Conservation (phyloP, 2,329 filamentous ascomycete genomes). For the Diplodia intermedia region DNA sequence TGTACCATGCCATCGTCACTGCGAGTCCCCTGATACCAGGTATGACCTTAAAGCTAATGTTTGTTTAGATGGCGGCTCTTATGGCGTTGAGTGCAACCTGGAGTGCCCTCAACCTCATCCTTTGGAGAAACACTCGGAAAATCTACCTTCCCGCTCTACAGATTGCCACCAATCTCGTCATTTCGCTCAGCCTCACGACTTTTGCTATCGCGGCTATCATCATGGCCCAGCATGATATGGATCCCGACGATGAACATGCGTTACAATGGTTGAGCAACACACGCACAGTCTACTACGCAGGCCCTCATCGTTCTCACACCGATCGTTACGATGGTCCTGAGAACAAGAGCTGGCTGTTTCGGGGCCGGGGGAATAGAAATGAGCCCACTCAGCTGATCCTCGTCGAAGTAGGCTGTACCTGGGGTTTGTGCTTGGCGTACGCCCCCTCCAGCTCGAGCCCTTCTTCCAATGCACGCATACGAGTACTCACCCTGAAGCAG, state of each 20-base stretch:
- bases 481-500: neutral
- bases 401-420: neutral
- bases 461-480: neutral
- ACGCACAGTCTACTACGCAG: neutral
- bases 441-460: neutral
- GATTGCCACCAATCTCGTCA: neutral
- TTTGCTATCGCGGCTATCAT: neutral
- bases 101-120: neutral
- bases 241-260: neutral
- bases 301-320: neutral
- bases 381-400: too few species aligned
- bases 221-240: neutral
- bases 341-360: too few species aligned
- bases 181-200: neutral
- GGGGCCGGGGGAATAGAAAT: too few species aligned
- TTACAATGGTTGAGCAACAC: constrained; percentile 15
- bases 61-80: neutral
- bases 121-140: neutral
- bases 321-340: neutral
- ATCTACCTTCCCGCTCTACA: neutral
- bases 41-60: neutral
- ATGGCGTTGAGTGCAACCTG: neutral
- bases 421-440: neutral
- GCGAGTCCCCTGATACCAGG: neutral
- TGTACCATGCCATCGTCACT: neutral